Base-by-base conservation (phyloP, 2,329 filamentous ascomycete genomes). In the Onygena corvina region DNA sequence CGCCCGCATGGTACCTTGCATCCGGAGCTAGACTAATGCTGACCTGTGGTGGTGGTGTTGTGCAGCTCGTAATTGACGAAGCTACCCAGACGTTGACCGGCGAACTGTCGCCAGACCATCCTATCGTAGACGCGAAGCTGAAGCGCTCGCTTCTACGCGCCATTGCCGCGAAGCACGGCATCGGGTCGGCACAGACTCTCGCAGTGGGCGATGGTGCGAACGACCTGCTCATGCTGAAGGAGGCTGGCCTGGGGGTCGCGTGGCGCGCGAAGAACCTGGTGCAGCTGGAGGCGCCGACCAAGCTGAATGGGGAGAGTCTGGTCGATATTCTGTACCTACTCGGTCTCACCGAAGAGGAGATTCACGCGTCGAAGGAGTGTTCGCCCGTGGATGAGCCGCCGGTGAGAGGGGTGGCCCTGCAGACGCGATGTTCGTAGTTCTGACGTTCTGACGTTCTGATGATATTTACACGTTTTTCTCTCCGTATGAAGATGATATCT, bases 201-300 rank as follows among this genome's bases (percentile, higher is more conserved):
- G 74, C 74, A 9, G 72, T 83, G 2, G 79, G 79, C 7, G 79
- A 83, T 56, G 79, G 79, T 29, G 79, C 77, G 20, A 83, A 83
- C 55, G 79, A 83, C 58, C 65, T 83, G 21, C 72, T 74, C 12
- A 83, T 83, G 79, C 76, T 83, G 64, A 69, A 74, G 45, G 71
- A 74, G 4, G 78, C 79, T 4, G 79, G 77, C 4, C 60, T 81
- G 36, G 79, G 79, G 7, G 72, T 82, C 5, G 79, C 79, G 5
- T 81, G 79, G 67, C 75, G 76, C 54, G 79, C 79, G 25, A 83
- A 83, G 68, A 73, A 71, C 45, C 80, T 75, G 60, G 79, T 83
- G 36, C 79, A 82, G 62, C 66, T 73, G 54, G 72, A 76, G 55
- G 79, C 79, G 9, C 79, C 79, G 1, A 72, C 74, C 16, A 69